Percentiles rank a stretch among this genome's conserved stretches.
Evolutionary conservation across 768 basidiomycete genomes (phyloP).

Genomic region (Filobasidium wieringae): DNA sequence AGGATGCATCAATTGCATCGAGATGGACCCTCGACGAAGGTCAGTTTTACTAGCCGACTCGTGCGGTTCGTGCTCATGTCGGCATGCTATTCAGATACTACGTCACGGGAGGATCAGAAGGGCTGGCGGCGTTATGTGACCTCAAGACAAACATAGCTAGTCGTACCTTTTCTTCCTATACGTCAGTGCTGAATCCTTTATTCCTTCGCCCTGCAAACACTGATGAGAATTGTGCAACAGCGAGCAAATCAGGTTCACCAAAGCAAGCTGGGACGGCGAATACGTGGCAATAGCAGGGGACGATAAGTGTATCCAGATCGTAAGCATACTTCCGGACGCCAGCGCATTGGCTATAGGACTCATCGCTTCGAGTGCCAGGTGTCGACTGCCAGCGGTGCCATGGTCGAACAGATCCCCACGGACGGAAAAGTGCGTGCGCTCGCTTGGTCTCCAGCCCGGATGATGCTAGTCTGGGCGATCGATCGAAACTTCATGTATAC

Average conservation of each 20-base stretch:
- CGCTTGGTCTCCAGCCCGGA: too few species aligned
- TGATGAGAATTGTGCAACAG: not conserved
- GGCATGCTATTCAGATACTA: not conserved
- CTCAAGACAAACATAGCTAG: not conserved
- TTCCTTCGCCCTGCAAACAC: not conserved
- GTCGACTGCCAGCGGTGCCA: too few species aligned
- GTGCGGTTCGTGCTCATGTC: not conserved
- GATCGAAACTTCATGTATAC: too few species aligned
- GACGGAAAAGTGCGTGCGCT: too few species aligned
- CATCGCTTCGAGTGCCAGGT: too few species aligned
- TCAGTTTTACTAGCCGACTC: not conserved
- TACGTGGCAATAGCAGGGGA: conserved; percentile 9
- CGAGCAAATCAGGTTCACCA: conserved; percentile 11
- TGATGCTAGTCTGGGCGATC: too few species aligned
- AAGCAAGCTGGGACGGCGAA: conserved; percentile 14
- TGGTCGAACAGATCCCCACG: too few species aligned
- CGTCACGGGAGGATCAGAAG: conserved; percentile 13
- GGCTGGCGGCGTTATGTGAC: conserved; percentile 7
- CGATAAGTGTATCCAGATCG: conserved; percentile 11
- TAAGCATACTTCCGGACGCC: too few species aligned
- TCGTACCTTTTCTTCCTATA: conserved; percentile 9
- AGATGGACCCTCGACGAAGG: conserved; percentile 9
- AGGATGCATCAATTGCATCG: conserved; percentile 13
- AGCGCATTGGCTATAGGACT: too few species aligned
- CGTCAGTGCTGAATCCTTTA: not conserved